phyloP scores from a whole-genome alignment of 1,284 basidiomycete species.

The Boletus semigastroideus region DNA sequence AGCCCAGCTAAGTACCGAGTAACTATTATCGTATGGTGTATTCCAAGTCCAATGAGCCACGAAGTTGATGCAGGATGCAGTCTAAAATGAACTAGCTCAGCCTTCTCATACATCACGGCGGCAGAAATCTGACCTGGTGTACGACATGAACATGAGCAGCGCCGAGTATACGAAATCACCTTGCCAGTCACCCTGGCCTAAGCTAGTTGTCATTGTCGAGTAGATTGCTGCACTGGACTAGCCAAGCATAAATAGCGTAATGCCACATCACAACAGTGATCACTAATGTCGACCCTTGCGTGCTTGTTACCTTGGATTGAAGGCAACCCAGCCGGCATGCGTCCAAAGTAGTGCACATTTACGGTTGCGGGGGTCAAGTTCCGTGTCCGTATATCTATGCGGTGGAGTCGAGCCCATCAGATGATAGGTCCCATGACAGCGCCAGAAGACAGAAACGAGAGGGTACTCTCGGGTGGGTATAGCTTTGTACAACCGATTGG shows the following conservation, averaged over 20 bases:
- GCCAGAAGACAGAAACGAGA: no score
- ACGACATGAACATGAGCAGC: conserved; percentile 75
- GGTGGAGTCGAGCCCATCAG: no score
- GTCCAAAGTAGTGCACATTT: conserved; percentile 76
- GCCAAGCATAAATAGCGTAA: conserved; percentile 70
- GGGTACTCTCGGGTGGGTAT: no score
- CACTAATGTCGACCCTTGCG: conserved; percentile 82
- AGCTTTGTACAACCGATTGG: no score
- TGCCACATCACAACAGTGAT: conserved; percentile 85
- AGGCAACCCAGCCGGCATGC: conserved; percentile 87
- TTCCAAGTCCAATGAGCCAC: conserved; percentile 91
- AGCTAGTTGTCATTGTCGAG: conserved; percentile 71
- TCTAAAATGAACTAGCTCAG: conserved; percentile 40
- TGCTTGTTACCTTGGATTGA: conserved; percentile 84
- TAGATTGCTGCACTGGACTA: conserved; percentile 72
- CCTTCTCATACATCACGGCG: not conserved
- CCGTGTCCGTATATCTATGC: no score
- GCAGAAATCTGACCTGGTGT: conserved; percentile 66
- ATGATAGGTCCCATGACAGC: no score
- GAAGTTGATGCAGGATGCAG: conserved; percentile 91
- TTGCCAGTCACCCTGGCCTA: conserved; percentile 78
- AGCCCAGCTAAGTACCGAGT: conserved; percentile 44
- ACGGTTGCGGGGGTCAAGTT: conserved; percentile 88
- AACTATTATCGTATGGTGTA: conserved; percentile 87
- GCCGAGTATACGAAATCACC: conserved; percentile 85